Evolutionary conservation across 345 rosid genomes (phyloP).

Genomic region (Psidium friedrichsthalianum): DNA sequence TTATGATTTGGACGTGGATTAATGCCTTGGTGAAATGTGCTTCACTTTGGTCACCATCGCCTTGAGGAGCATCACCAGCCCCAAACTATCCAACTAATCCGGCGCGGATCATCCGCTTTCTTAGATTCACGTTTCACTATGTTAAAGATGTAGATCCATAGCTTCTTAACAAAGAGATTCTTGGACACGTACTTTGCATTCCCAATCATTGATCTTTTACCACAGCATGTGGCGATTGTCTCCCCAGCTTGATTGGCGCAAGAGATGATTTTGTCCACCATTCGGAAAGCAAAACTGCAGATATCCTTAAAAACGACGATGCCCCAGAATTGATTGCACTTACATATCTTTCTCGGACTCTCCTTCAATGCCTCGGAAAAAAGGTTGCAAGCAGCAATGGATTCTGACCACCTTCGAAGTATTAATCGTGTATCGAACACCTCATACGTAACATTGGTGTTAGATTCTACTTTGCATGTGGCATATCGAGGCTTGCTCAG

Average conservation of each 20-base stretch:
- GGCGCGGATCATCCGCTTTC: neutral
- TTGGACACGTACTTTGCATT: neutral
- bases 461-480: neutral
- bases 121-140: neutral
- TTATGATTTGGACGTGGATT: accelerated
- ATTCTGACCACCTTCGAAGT: neutral
- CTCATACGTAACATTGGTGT: neutral
- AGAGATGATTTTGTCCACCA: neutral
- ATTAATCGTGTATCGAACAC: neutral
- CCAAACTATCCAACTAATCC: too few relatives aligned
- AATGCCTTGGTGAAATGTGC: accelerated
- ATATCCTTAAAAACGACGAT: neutral
- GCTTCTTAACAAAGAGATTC: neutral
- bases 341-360: neutral
- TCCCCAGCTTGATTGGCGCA: neutral
- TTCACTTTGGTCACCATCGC: accelerated
- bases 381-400: neutral
- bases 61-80: too few relatives aligned
- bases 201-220: neutral
- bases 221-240: neutral
- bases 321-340: neutral
- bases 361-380: neutral
- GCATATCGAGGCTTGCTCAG: neutral
- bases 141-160: neutral
- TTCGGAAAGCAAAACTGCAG: accelerated